These are phyloP conservation scores for Hyparrhenia diplandra DNA, from an alignment of 176 grass and related monocot genomes.

Conservation along the genomic window DNA sequence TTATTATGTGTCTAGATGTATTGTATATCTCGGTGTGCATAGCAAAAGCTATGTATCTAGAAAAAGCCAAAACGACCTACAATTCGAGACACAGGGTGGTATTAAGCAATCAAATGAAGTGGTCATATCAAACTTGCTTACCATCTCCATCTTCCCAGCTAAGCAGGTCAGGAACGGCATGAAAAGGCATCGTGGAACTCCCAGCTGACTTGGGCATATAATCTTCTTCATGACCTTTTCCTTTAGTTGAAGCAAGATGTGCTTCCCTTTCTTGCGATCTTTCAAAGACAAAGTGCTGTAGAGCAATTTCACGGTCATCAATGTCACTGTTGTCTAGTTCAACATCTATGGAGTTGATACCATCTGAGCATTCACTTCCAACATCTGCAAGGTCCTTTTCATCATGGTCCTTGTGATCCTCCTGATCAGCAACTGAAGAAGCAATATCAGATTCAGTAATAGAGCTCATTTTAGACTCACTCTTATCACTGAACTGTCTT, in stretches of 20 bases:
- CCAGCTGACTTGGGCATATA: slow-evolving; percentile 12
- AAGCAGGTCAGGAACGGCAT: slow-evolving; percentile 52
- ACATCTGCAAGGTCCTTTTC: slow-evolving; percentile 42
- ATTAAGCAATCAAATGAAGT: slow-evolving; percentile 30
- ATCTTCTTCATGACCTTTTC: slow-evolving; percentile 40
- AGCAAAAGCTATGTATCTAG: background rate
- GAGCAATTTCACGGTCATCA: slow-evolving; percentile 56
- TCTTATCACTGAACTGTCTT: slow-evolving; percentile 61
- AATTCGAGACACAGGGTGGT: background rate
- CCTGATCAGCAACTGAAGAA: slow-evolving; percentile 51
- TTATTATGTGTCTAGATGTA: background rate
- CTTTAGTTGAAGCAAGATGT: slow-evolving; percentile 44
- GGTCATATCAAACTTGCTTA: slow-evolving; percentile 33
- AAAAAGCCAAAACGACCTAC: background rate
- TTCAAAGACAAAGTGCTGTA: slow-evolving; percentile 53
- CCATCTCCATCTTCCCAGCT: slow-evolving; percentile 61
- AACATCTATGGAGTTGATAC: slow-evolving; percentile 67
- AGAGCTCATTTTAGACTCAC: slow-evolving; percentile 56
- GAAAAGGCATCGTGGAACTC: slow-evolving; percentile 19
- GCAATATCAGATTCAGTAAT: slow-evolving; percentile 45
- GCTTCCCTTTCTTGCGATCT: slow-evolving; percentile 42
- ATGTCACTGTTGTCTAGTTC: slow-evolving; percentile 75
- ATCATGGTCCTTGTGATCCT: slow-evolving; percentile 27
- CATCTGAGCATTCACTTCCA: slow-evolving; percentile 75
- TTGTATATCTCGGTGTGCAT: background rate